These are phyloP conservation scores for Kwoniella dejecticola DNA, from an alignment of 768 basidiomycete species.

Conservation along the genomic window DNA sequence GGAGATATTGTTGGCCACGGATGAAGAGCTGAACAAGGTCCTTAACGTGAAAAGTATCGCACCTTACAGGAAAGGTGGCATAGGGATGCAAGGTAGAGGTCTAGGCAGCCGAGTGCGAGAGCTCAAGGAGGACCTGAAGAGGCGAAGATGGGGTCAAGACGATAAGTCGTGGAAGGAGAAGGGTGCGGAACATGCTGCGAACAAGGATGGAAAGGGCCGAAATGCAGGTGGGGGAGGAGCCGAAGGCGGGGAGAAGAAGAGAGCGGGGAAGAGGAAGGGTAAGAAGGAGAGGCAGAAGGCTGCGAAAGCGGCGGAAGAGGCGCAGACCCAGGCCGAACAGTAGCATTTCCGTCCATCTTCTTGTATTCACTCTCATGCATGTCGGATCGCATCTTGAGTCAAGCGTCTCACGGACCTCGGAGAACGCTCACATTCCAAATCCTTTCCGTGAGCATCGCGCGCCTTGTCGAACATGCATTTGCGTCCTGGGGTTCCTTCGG, in stretches of 20 bases:
- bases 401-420: too few relatives aligned
- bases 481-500: too few relatives aligned
- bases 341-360: too few relatives aligned
- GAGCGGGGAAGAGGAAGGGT: constrained; percentile 50
- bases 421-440: too few relatives aligned
- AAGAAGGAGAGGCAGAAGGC: constrained; percentile 53
- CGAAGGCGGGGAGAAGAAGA: constrained; percentile 10
- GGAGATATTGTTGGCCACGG: constrained; percentile 88
- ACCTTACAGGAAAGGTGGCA: constrained; percentile 71
- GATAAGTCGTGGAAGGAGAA: constrained; percentile 4
- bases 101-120: constrained; percentile 70
- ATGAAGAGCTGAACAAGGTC: constrained; percentile 89
- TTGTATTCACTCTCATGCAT: too few relatives aligned
- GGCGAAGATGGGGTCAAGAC: constrained; percentile 57
- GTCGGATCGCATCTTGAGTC: too few relatives aligned
- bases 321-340: too few relatives aligned
- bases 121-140: constrained; percentile 65
- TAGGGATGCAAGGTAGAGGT: constrained; percentile 50
- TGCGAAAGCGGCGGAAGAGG: too few relatives aligned
- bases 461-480: too few relatives aligned
- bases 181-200: background rate
- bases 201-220: constrained; percentile 26
- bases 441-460: too few relatives aligned
- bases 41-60: constrained; percentile 87
- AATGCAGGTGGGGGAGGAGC: constrained; percentile 7